These are phyloP conservation scores for Eimeria falciformis DNA, from an alignment of 169 alveolate genomes.

Conservation along the genomic window DNA sequence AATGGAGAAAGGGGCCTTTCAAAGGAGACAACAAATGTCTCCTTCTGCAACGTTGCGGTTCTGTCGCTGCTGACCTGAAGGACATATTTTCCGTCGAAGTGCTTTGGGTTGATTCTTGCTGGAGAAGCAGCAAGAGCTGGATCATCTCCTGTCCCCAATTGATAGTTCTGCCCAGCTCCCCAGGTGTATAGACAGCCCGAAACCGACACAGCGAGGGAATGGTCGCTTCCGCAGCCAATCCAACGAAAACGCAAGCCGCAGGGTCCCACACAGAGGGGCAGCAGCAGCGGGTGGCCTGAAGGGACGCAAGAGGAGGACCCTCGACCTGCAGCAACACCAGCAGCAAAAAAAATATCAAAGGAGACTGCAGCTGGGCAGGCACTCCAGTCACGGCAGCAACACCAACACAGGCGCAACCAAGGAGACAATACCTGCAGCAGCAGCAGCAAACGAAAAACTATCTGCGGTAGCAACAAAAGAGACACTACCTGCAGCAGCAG, in stretches of 20 bases:
- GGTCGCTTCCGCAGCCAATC: slow-evolving; percentile 75
- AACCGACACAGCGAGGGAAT: slow-evolving; percentile 47
- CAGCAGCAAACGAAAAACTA: not conserved
- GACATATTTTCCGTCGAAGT: not conserved
- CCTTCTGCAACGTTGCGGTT: not conserved
- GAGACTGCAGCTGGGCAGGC: not conserved
- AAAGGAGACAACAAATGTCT: too few species aligned
- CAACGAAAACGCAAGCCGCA: slow-evolving; percentile 35
- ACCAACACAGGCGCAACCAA: not conserved
- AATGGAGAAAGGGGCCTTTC: too few species aligned
- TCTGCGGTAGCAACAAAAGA: not conserved
- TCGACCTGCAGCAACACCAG: slow-evolving; percentile 17
- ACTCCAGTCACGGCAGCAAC: not conserved
- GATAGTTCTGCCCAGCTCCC: slow-evolving; percentile 77
- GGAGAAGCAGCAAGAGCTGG: slow-evolving; percentile 28
- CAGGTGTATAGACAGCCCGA: slow-evolving; percentile 75
- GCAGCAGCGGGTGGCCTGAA: slow-evolving; percentile 1
- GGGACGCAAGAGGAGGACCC: not conserved
- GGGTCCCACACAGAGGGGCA: not conserved
- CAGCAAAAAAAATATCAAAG: not conserved
- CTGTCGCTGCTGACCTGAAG: slow-evolving; percentile 54
- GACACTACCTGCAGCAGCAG: not conserved
- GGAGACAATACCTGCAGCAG: not conserved
- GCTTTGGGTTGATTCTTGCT: slow-evolving; percentile 21
- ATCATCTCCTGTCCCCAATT: slow-evolving; percentile 61